Evolutionary conservation across 2,329 filamentous ascomycete genomes (phyloP).

Genomic region (Colletotrichum karsti): DNA sequence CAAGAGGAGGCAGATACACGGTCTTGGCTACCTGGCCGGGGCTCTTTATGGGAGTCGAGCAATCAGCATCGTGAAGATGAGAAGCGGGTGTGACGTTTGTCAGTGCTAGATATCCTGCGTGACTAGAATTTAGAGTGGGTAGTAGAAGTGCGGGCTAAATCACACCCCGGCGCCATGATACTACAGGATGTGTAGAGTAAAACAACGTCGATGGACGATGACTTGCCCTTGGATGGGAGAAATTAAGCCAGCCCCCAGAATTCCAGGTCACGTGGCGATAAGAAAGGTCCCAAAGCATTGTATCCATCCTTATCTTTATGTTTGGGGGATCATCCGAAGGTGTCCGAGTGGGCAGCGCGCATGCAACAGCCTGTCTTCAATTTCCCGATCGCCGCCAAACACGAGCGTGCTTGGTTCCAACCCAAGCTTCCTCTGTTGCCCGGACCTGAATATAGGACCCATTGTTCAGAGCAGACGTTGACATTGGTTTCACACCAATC

Average conservation of each 20-base stretch:
- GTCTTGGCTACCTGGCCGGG: not conserved
- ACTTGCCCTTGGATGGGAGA: no score
- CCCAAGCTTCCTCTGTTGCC: not conserved
- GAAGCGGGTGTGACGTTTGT: no score
- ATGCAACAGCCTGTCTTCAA: slow-evolving; percentile 20
- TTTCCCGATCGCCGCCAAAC: not conserved
- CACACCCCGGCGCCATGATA: no score
- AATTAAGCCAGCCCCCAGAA: no score
- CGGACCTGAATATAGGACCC: not conserved
- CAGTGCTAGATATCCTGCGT: no score
- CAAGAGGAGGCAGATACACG: not conserved
- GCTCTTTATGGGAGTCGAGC: not conserved
- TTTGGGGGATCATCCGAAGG: slow-evolving; percentile 1
- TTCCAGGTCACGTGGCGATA: slow-evolving; percentile 16
- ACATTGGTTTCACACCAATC: not conserved
- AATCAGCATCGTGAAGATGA: not conserved
- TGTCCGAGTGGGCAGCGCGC: not conserved
- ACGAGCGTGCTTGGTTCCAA: not conserved
- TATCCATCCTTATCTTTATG: slow-evolving; percentile 11
- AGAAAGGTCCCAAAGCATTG: not conserved
- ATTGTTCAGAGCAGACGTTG: not conserved
- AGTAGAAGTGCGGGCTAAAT: no score
- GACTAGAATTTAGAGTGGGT: no score
- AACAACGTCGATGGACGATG: no score
- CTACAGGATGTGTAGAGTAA: no score